These are phyloP conservation scores for Trichoderma asperellum DNA, from an alignment of 2,329 filamentous ascomycete genomes.

Conservation along the genomic window DNA sequence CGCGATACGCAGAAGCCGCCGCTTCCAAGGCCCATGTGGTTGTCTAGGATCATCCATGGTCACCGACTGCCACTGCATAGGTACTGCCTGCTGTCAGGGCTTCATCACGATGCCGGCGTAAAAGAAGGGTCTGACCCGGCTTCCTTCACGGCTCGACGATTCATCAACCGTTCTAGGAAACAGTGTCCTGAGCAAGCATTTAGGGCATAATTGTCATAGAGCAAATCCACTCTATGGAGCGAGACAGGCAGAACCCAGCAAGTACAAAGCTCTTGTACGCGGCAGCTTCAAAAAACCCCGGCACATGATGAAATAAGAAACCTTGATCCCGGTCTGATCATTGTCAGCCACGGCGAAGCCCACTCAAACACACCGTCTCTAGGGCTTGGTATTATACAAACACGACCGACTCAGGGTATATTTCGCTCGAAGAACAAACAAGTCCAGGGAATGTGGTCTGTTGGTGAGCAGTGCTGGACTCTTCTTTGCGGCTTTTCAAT, in stretches of 20 bases:
- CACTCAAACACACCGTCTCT: conserved; percentile 11
- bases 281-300: conserved; percentile 12
- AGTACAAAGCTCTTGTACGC: background rate
- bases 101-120: conserved; percentile 18
- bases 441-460: background rate
- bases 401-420: background rate
- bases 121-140: conserved; percentile 18
- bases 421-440: background rate
- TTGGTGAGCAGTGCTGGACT: background rate
- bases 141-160: conserved; percentile 11
- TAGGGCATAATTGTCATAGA: background rate
- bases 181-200: conserved; percentile 8
- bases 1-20: conserved; percentile 14
- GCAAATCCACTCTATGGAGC: conserved; percentile 12
- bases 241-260: conserved; percentile 6
- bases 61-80: conserved; percentile 1
- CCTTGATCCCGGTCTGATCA: conserved; percentile 25
- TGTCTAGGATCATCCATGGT: conserved; percentile 12
- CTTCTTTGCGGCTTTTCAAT: background rate
- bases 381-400: background rate
- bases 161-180: conserved; percentile 16
- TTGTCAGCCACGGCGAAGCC: conserved; percentile 13
- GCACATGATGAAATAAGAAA: conserved; percentile 20
- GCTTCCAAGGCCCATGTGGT: conserved; percentile 24
- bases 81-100: conserved; percentile 9